These are phyloP conservation scores for Stevia rebaudiana DNA, from an alignment of 140 eudicot species.

Conservation along the genomic window DNA sequence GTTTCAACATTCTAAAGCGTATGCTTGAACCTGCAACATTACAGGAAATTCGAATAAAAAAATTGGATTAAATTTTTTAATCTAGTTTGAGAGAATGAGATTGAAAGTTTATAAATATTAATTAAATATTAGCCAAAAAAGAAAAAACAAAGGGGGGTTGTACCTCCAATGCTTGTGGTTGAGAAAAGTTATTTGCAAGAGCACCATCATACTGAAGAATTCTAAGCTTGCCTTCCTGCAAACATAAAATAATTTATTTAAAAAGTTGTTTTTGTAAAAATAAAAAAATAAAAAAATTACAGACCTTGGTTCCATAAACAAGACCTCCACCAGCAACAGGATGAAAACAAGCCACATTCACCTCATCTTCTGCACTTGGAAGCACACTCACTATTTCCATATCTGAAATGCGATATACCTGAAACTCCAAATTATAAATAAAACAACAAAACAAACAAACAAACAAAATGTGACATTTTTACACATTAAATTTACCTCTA, in stretches of 20 bases:
- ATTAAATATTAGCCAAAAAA: too few relatives aligned
- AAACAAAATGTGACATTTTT: too few relatives aligned
- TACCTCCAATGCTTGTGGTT: slow-evolving; percentile 33
- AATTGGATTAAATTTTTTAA: too few relatives aligned
- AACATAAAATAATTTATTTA: not conserved
- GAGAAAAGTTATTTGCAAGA: slow-evolving; percentile 24
- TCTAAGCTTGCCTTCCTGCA: slow-evolving; percentile 98
- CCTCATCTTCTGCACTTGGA: slow-evolving; percentile 99
- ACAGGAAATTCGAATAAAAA: too few relatives aligned
- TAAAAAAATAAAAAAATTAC: not conserved
- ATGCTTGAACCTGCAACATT: slow-evolving; percentile 29
- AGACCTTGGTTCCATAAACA: slow-evolving; percentile 97
- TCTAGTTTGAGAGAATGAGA: not conserved
- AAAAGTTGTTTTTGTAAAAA: too few relatives aligned
- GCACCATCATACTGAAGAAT: slow-evolving; percentile 66
- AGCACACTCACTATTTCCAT: slow-evolving; percentile 99
- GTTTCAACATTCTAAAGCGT: slow-evolving; percentile 29
- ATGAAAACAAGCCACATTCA: slow-evolving; percentile 96
- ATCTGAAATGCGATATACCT: slow-evolving; percentile 94
- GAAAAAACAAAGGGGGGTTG: too few relatives aligned
- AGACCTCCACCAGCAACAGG: slow-evolving; percentile 94
- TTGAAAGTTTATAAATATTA: too few relatives aligned
- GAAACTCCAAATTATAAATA: slow-evolving; percentile 12
- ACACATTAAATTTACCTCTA: slow-evolving; percentile 49
- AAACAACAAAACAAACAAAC: not conserved